These are phyloP conservation scores for Ilyonectria destructans DNA, from an alignment of 2,329 filamentous ascomycete species.

Conservation along the genomic window DNA sequence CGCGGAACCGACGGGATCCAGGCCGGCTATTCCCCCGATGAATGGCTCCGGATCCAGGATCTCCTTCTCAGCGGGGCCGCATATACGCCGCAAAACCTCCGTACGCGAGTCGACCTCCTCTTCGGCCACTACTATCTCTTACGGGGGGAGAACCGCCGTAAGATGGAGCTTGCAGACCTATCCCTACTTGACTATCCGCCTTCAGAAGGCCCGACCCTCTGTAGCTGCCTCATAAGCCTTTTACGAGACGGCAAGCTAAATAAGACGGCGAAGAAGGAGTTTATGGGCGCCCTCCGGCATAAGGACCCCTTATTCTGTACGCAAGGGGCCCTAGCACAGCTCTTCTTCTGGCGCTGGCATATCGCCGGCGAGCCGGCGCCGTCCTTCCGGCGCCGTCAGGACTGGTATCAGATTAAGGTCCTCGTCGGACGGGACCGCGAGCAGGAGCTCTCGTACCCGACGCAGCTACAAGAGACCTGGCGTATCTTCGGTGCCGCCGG, in stretches of 20 bases:
- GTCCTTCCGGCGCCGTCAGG: background rate
- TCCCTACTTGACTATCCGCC: constrained; percentile 7
- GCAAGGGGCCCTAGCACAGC: constrained; percentile 5
- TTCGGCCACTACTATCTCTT: too few species aligned
- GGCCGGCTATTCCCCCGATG: too few species aligned
- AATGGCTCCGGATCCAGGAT: too few species aligned
- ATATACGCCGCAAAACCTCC: too few species aligned
- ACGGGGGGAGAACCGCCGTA: constrained; percentile 6
- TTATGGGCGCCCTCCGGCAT: constrained; percentile 5
- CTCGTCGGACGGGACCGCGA: background rate
- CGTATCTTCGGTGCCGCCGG: too few species aligned
- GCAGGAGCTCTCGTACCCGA: too few species aligned
- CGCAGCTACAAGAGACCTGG: too few species aligned
- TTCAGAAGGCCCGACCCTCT: background rate
- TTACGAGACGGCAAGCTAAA: constrained; percentile 5
- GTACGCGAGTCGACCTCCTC: too few species aligned
- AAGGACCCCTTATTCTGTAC: background rate
- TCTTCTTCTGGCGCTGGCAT: background rate
- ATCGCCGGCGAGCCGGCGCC: background rate
- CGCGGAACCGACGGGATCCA: too few species aligned
- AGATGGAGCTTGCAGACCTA: constrained; percentile 9
- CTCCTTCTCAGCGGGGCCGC: too few species aligned
- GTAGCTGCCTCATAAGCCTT: too few species aligned
- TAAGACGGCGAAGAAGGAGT: constrained; percentile 9
- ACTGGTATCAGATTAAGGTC: constrained; percentile 5